Evolutionary conservation across 1,284 basidiomycete species (phyloP).

Genomic region (Pseudozyma pruni): DNA sequence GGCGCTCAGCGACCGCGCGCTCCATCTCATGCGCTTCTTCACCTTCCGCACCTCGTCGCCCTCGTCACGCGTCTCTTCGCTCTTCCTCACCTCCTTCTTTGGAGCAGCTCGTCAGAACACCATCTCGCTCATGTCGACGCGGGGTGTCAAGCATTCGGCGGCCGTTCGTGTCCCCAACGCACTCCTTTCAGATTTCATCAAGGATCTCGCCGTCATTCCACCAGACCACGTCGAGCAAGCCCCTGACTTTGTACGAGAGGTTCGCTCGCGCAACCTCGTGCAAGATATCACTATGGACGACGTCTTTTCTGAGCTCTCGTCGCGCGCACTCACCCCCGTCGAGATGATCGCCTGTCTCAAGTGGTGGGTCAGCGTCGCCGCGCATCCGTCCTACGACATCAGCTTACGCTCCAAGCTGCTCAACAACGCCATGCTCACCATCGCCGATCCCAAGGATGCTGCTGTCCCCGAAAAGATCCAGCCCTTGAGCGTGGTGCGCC

Average conservation of each 20-base stretch:
- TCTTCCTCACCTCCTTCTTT: slow-evolving; percentile 86
- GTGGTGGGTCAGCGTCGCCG: slow-evolving; percentile 84
- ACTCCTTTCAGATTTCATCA: slow-evolving; percentile 80
- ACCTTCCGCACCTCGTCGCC: slow-evolving; percentile 78
- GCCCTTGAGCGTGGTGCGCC: slow-evolving; percentile 75
- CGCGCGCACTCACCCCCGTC: slow-evolving; percentile 77
- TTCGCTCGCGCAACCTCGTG: slow-evolving; percentile 79
- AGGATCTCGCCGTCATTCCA: slow-evolving; percentile 81
- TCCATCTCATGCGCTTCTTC: slow-evolving; percentile 79
- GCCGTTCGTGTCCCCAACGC: slow-evolving; percentile 83
- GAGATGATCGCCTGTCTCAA: slow-evolving; percentile 85
- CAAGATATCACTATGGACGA: slow-evolving; percentile 85
- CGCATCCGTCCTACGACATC: slow-evolving; percentile 64
- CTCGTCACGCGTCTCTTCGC: slow-evolving; percentile 81
- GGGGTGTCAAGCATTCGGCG: slow-evolving; percentile 78
- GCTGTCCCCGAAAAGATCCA: slow-evolving; percentile 51
- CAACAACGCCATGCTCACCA: slow-evolving; percentile 52
- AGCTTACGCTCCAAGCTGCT: slow-evolving; percentile 61
- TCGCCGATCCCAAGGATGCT: slow-evolving; percentile 29
- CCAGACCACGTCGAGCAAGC: slow-evolving; percentile 76
- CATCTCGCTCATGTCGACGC: slow-evolving; percentile 82
- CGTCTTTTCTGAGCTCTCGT: slow-evolving; percentile 81
- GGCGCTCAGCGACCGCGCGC: slow-evolving; percentile 71
- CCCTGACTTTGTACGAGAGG: slow-evolving; percentile 74
- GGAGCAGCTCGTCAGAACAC: slow-evolving; percentile 71